These are phyloP conservation scores for Penicillium macrosclerotiorum DNA, from an alignment of 495 filamentous ascomycete species.

Conservation along the genomic window DNA sequence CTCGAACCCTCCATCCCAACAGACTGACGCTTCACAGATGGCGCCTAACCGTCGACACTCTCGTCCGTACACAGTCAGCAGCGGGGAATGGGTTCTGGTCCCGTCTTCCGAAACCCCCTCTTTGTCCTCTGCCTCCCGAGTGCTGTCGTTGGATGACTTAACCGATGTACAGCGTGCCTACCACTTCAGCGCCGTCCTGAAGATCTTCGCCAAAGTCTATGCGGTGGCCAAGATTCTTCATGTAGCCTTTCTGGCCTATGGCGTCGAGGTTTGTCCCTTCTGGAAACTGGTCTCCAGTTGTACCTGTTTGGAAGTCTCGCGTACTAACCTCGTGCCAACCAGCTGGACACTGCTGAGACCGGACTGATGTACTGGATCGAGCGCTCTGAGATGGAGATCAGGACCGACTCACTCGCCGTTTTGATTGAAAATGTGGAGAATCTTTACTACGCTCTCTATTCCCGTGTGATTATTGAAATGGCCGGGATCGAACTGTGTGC, in stretches of 20 bases:
- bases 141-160: slow-evolving; percentile 20
- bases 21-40: slow-evolving; percentile 11
- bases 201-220: slow-evolving; percentile 33
- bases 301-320: too few species aligned
- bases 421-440: slow-evolving; percentile 34
- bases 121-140: not conserved
- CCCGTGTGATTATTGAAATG: slow-evolving; percentile 37
- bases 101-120: slow-evolving; percentile 4
- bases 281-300: not conserved
- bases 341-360: slow-evolving; percentile 29
- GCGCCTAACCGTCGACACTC: slow-evolving; percentile 19
- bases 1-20: not conserved
- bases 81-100: slow-evolving; percentile 33
- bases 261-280: slow-evolving; percentile 28
- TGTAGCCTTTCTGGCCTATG: slow-evolving; percentile 32
- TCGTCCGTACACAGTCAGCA: slow-evolving; percentile 32
- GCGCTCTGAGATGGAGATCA: slow-evolving; percentile 25
- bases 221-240: slow-evolving; percentile 36
- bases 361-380: slow-evolving; percentile 30
- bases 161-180: slow-evolving; percentile 12
- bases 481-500: slow-evolving; percentile 36
- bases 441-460: slow-evolving; percentile 37
- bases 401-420: slow-evolving; percentile 18
- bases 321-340: too few species aligned
- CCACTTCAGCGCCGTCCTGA: slow-evolving; percentile 23